Evolutionary conservation across 225 moss, liverwort and hornwort species (phyloP), one percentile per base, ranked within the genome.

Genomic region (Climacium dendroides): DNA sequence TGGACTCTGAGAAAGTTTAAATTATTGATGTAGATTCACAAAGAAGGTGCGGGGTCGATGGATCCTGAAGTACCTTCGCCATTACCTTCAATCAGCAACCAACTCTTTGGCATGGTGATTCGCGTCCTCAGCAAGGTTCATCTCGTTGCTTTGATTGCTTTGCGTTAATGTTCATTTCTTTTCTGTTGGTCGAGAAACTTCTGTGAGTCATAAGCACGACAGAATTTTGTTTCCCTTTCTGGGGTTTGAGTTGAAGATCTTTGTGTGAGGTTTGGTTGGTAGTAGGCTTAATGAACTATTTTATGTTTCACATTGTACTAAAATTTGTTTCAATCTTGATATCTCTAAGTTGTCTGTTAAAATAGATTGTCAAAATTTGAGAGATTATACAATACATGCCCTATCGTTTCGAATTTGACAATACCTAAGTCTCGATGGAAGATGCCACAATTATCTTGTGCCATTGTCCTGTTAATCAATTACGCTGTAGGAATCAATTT

Each of bases 51-150:
- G 64, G 89, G 91, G 43, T 79, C 85, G 88, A 80, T 81, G 76
- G 90, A 91, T 78, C 80, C 91, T 86, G 90, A 87, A 81, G 64
- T 81, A 62, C 87, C 89, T 81, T 90, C 90, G n/a, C 89, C 91
- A 90, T 58, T 89, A 77, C 87, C 91, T 57, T 91, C 94, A 79
- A 90, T 93, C 73, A 95, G 94, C 87, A 85, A 91, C 86, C 90
- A 93, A 86, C 94, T 95, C 52, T 95, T 95, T 87, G 94, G 94
- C 81, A 95, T 90, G 89, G 78, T 91, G 64, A 90, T 92, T 82
- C 91, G 88, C 79, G 86, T 93, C 52, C 91, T 88, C 79, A 93
- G 87, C 87, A 95, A 95, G 94, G 94, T 95, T 54, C 45, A 72
- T 62, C 60, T 61, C 55, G 61, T 83, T 77, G 59, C 77, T 91